Evolutionary conservation across 192 early-diverging fungal species (phyloP).

Genomic region (Diversispora epigaea): DNA sequence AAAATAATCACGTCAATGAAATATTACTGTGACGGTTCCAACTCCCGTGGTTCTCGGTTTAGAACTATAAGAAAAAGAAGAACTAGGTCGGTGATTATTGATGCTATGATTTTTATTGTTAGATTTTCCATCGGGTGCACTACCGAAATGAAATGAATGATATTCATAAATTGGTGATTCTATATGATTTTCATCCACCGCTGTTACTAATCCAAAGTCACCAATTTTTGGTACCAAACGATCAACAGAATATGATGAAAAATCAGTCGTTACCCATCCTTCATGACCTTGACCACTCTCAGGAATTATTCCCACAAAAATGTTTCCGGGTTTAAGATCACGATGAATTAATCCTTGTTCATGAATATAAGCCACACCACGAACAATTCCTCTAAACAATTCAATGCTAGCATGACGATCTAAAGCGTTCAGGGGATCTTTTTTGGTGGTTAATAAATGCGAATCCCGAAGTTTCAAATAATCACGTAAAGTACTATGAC

Average conservation of each 20-base stretch:
- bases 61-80: constrained; percentile 13
- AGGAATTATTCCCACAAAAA: constrained; percentile 41
- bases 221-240: constrained; percentile 78
- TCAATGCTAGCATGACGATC: constrained; percentile 30
- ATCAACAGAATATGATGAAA: constrained; percentile 35
- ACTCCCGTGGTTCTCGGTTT: constrained; percentile 60
- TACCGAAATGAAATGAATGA: neutral
- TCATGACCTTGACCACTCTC: neutral
- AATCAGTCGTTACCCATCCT: neutral
- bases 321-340: constrained; percentile 70
- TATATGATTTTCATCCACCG: constrained; percentile 42
- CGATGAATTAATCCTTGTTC: constrained; percentile 66
- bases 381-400: constrained; percentile 48
- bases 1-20: neutral
- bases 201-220: constrained; percentile 93
- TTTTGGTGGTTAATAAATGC: neutral
- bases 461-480: constrained; percentile 47
- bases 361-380: constrained; percentile 74
- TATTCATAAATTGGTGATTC: neutral
- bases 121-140: neutral
- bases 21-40: constrained; percentile 69
- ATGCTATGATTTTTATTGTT: neutral
- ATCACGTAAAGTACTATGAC: constrained; percentile 69
- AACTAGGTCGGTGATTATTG: neutral
- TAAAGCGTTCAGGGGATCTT: constrained; percentile 14